Conservation (phyloP, 1,139 yeast genomes). For the Pneumocystis wakefieldiae region DNA sequence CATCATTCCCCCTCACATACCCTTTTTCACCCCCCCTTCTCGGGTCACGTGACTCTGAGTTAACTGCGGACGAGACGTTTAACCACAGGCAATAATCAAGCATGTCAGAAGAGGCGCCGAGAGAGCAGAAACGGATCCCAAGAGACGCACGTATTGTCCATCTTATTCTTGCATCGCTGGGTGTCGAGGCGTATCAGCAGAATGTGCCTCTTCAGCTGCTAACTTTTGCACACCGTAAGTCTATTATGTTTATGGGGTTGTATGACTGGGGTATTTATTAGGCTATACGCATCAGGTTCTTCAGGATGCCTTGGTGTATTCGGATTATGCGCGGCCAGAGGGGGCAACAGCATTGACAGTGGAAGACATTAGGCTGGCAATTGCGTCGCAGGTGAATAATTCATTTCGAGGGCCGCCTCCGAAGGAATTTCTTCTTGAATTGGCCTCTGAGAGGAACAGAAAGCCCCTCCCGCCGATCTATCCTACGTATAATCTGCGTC, state of each 20-base stretch:
- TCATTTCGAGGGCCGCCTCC: constrained; percentile 95
- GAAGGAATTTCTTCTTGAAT: constrained; percentile 72
- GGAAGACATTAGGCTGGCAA: constrained; percentile 83
- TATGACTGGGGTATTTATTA: constrained; percentile 15
- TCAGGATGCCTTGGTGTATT: constrained; percentile 76
- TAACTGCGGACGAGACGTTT: background rate
- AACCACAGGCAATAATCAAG: background rate
- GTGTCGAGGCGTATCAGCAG: constrained; percentile 82
- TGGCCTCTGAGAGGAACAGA: constrained; percentile 83
- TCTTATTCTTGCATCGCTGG: constrained; percentile 82
- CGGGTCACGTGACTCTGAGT: background rate
- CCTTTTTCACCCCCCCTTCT: background rate
- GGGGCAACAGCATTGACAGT: constrained; percentile 32
- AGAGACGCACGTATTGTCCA: constrained; percentile 85
- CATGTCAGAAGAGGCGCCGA: constrained; percentile 1
- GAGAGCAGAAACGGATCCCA: constrained; percentile 30
- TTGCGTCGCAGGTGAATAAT: constrained; percentile 82
- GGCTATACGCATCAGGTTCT: constrained; percentile 72
- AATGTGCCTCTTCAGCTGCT: constrained; percentile 87
- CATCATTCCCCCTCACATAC: no score
- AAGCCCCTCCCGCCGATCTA: constrained; percentile 83
- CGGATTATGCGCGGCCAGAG: constrained; percentile 46
- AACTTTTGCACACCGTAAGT: constrained; percentile 67
- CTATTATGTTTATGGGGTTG: constrained; percentile 1
- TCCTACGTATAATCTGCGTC: constrained; percentile 80